Evolutionary conservation across 768 basidiomycete genomes (phyloP).

Genomic region (Dentipellis fragilis): DNA sequence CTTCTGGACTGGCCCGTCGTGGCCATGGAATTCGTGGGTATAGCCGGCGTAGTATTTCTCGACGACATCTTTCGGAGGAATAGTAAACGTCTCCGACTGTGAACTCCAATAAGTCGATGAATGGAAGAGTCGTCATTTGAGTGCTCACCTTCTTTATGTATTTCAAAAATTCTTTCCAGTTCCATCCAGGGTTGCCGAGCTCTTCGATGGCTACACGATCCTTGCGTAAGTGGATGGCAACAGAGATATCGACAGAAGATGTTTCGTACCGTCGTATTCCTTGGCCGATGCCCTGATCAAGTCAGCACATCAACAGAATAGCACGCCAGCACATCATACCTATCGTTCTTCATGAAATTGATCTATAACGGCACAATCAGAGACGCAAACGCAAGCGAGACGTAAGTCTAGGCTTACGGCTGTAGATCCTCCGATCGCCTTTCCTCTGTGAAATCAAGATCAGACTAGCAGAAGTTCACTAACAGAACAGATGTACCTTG

Average conservation of each 20-base stretch:
- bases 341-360: not conserved
- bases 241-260: not conserved
- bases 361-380: not conserved
- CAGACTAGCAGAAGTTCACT: not conserved
- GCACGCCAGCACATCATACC: not conserved
- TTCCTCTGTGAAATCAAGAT: not conserved
- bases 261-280: not conserved
- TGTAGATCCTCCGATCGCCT: not conserved
- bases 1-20: not conserved
- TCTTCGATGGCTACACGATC: not conserved
- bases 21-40: not conserved
- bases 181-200: not conserved
- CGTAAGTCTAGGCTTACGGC: not conserved
- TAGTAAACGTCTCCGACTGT: not conserved
- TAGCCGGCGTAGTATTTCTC: not conserved
- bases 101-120: not conserved
- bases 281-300: not conserved
- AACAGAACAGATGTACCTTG: not conserved
- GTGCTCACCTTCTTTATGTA: not conserved
- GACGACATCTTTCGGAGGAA: not conserved
- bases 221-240: not conserved
- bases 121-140: not conserved
- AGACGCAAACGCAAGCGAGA: not conserved
- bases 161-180: not conserved
- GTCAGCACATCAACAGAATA: not conserved